Evolutionary conservation across 345 rosid genomes (phyloP).

Genomic region (Schrenkiella parvula): DNA sequence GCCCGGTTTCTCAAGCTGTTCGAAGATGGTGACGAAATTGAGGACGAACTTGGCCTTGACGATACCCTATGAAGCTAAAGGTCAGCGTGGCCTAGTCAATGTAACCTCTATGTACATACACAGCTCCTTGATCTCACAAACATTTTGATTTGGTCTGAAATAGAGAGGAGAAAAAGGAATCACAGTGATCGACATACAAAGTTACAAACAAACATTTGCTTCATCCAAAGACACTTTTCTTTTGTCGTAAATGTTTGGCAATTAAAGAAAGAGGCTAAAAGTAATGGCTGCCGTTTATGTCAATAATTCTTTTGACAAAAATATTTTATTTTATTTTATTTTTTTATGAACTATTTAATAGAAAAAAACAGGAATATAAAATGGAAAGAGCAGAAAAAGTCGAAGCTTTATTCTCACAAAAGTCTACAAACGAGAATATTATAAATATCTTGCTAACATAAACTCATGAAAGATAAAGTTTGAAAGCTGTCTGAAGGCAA

Average conservation of each 20-base stretch:
- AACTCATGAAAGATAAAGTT: neutral
- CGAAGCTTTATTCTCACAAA: neutral
- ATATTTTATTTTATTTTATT: neutral
- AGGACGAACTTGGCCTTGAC: conserved; percentile 74
- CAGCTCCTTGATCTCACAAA: neutral
- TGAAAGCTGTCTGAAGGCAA: neutral
- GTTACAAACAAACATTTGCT: conserved; percentile 4
- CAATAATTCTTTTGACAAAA: neutral
- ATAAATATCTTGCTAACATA: neutral
- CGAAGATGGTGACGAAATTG: conserved; percentile 84
- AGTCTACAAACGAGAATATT: neutral
- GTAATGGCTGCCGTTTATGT: neutral
- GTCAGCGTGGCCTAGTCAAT: neutral
- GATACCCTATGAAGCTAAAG: conserved; percentile 23
- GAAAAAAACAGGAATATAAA: neutral
- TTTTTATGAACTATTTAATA: neutral
- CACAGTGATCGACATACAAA: neutral
- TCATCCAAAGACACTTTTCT: neutral
- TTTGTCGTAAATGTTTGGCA: neutral
- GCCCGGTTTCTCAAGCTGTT: conserved; percentile 82
- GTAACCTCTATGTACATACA: conserved; percentile 20
- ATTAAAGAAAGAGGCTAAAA: neutral
- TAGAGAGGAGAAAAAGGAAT: conserved; percentile 5
- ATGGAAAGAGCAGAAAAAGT: neutral
- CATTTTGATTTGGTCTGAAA: neutral